Evolutionary conservation across 2,329 filamentous ascomycete species (phyloP).

Genomic region (Alternaria metachromatica): DNA sequence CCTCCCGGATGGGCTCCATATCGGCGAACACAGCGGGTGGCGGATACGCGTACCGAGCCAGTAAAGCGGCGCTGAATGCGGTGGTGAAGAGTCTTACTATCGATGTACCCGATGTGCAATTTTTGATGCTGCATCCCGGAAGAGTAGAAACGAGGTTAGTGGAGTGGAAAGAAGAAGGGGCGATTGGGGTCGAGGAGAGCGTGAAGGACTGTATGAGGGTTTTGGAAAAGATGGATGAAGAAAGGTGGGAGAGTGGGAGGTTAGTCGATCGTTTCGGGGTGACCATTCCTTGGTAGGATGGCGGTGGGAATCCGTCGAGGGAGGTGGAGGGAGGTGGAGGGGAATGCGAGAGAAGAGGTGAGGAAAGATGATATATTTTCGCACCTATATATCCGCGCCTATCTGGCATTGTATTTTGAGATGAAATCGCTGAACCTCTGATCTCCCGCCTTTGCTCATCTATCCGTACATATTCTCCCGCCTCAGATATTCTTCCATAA

Average conservation of each 20-base stretch:
- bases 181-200: slow-evolving; percentile 52
- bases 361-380: background rate
- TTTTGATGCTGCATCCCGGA: slow-evolving; percentile 55
- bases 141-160: slow-evolving; percentile 56
- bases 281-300: slow-evolving; percentile 51
- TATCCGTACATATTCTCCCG: background rate
- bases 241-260: slow-evolving; percentile 42
- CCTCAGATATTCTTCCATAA: background rate
- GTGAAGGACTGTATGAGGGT: slow-evolving; percentile 48
- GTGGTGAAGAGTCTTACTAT: slow-evolving; percentile 53
- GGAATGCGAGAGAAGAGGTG: background rate
- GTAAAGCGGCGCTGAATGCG: slow-evolving; percentile 56
- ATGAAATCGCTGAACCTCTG: background rate
- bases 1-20: slow-evolving; percentile 55
- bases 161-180: slow-evolving; percentile 54
- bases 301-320: background rate
- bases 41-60: slow-evolving; percentile 57
- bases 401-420: background rate
- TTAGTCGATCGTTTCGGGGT: slow-evolving; percentile 55
- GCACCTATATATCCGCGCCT: background rate
- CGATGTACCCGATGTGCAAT: slow-evolving; percentile 53
- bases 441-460: background rate
- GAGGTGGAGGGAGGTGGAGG: background rate
- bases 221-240: slow-evolving; percentile 41
- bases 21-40: slow-evolving; percentile 49